Base-by-base conservation (phyloP, 768 basidiomycete species). In the Mycena amicta region DNA sequence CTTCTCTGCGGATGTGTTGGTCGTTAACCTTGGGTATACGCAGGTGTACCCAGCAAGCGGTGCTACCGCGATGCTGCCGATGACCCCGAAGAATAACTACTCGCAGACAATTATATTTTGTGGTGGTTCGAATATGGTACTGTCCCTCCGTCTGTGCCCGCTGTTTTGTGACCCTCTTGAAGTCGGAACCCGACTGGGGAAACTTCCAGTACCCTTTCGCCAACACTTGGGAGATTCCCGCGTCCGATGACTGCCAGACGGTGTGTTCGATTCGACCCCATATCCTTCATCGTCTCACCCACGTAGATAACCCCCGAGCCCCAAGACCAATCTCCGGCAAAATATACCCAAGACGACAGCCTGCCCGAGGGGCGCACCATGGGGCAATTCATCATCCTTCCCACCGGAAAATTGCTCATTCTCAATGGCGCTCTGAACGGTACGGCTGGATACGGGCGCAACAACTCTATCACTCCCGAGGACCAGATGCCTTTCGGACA, bases 41-140 rank as follows among this genome's bases (percentile, higher is more conserved):
- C n/a, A n/a, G n/a, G 90, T 93, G 2, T 63, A 63, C 33, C 62
- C 62, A 13, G 62, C 57, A 4, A 63, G 62, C 12, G 93, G 92
- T 27, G 95, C 89, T 0, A 82, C 81, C 2, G 90, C 90, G 28
- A 93, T 98, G 89, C 80, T 98, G 0, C 95, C 95, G 4, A 80
- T 98, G 18, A 96, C 93, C 2, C 88, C 90, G 5, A 89, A 80
- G 28, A 97, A 96, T 75, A 89, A 92, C 68, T 98, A 91, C 72
- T 84, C 81, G 0, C 92, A 89, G 0, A 92, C 93, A 0, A 67
- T 97, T 37, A 66, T 98, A 49, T 95, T 98, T 74, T 98, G 95
- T 62, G 95, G 95, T 51, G 95, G 30, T 15, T 53, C 33, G 20
- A 22, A 50, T 50, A 50, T 50, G 47, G 25, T 29, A 8, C 6